Base-by-base conservation (phyloP, 108 stramenopile species). In the Ochromonas danica region DNA sequence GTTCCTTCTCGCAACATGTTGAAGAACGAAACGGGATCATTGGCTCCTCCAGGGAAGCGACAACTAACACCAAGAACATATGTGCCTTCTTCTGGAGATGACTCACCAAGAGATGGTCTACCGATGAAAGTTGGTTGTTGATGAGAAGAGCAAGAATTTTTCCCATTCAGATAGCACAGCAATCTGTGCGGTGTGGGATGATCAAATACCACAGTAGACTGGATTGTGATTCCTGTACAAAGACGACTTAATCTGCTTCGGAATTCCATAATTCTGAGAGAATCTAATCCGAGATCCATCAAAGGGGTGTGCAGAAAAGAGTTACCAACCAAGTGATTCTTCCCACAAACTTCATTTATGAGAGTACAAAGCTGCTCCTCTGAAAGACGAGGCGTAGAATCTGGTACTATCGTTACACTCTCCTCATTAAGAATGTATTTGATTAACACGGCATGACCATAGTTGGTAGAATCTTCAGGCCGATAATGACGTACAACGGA, bases 11-110 rank as follows among this genome's bases (percentile, higher is more conserved):
- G 28, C n/a, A 39, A 61, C 39, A 85, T 27, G 33, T 81, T 41
- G 78, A 82, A 86, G 62, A 85, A 84, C 38, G 81, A 78, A 71
- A 82, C 84, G 27, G 85, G 82, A 57, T 81, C 80, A 82, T 86
- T 80, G 25, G 42, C 80, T 0, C 79, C 84, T n/a, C 84, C 84
- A 0, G 85, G 85, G 31, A 81, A 85, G 25, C 84, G 80, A 71
- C 85, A 86, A 28, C 82, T 79, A 14, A 84, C 82, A 27, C 85
- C 84, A 39, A 81, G 79, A 6, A 86, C 82, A 2, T 79, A 83
- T 30, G 83, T 70, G 27, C 71, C 40, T 17, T 80, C 78, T 51
- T 51, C 14, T 14, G 45, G 45, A 51, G 22, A 14, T 6, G 14
- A 14, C n/a, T n/a, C n/a, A n/a, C n/a, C n/a, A n/a, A n/a, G n/a